phyloP scores from a whole-genome alignment of 768 basidiomycete species.

The Suillus luteus region DNA sequence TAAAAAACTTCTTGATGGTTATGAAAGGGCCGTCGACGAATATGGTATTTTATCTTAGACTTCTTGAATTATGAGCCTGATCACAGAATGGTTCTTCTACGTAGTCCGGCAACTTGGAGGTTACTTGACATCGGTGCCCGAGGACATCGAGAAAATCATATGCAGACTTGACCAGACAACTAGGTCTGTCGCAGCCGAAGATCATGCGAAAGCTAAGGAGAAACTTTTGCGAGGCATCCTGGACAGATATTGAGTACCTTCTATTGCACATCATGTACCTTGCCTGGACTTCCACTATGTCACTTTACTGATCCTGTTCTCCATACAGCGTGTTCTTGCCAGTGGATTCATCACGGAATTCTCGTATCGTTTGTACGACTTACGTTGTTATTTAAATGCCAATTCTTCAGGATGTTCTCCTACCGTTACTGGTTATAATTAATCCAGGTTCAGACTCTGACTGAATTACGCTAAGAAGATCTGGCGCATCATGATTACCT shows the following conservation, averaged over 20 bases:
- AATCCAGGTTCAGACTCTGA: neutral
- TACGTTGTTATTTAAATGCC: neutral
- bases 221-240: slow-evolving; percentile 36
- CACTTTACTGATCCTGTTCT: neutral
- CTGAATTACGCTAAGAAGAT: neutral
- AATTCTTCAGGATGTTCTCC: neutral
- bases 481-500: neutral
- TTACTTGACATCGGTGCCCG: slow-evolving; percentile 47
- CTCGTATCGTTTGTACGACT: slow-evolving; percentile 5
- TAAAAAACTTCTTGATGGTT: slow-evolving; percentile 51
- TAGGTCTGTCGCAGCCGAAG: slow-evolving; percentile 39
- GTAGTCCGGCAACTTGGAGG: slow-evolving; percentile 48
- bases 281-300: neutral
- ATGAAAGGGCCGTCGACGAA: slow-evolving; percentile 45
- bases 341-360: neutral
- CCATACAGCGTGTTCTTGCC: neutral
- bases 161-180: slow-evolving; percentile 54
- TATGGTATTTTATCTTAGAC: slow-evolving; percentile 43
- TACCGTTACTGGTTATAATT: slow-evolving; percentile 1
- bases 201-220: slow-evolving; percentile 36
- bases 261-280: slow-evolving; percentile 1
- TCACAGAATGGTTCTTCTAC: slow-evolving; percentile 12
- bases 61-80: slow-evolving; percentile 6
- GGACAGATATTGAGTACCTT: slow-evolving; percentile 31
- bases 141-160: slow-evolving; percentile 53